phyloP scores from a whole-genome alignment of 768 basidiomycete genomes.

The Termitomyces sp. region DNA sequence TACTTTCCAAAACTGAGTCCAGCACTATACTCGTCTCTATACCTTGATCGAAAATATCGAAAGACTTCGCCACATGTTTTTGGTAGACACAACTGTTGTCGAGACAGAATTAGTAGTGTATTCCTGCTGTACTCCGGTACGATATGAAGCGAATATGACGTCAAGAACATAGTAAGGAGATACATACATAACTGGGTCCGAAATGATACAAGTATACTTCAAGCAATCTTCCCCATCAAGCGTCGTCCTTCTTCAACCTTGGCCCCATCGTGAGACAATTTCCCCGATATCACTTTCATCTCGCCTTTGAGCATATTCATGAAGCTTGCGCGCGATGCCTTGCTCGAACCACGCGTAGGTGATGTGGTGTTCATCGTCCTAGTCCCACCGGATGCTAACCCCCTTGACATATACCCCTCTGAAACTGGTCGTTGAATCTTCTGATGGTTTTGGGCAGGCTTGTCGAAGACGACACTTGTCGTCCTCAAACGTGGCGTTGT shows the following conservation, averaged over 20 bases:
- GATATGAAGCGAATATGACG: background rate
- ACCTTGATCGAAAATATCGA: background rate
- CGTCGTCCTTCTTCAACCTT: slow-evolving; percentile 32
- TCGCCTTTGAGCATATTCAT: slow-evolving; percentile 35
- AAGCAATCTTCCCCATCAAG: slow-evolving; percentile 23
- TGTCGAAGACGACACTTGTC: background rate
- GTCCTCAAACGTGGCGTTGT: background rate
- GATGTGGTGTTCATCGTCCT: background rate
- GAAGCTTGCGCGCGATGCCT: slow-evolving; percentile 16
- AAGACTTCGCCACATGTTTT: too few relatives aligned
- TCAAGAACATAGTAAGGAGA: background rate
- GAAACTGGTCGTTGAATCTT: background rate
- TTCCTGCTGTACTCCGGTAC: background rate
- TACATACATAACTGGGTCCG: too few relatives aligned
- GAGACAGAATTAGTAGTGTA: background rate
- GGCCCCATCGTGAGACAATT: slow-evolving; percentile 27
- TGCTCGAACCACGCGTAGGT: background rate
- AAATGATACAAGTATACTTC: background rate
- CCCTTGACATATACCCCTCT: background rate
- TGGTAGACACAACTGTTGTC: background rate
- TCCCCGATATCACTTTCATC: slow-evolving; percentile 32
- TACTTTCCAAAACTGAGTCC: too few relatives aligned
- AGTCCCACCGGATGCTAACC: background rate
- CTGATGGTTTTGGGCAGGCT: background rate
- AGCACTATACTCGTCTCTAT: too few relatives aligned